Conservation (phyloP, 768 basidiomycete genomes). For the Phaeotremella fagi region DNA sequence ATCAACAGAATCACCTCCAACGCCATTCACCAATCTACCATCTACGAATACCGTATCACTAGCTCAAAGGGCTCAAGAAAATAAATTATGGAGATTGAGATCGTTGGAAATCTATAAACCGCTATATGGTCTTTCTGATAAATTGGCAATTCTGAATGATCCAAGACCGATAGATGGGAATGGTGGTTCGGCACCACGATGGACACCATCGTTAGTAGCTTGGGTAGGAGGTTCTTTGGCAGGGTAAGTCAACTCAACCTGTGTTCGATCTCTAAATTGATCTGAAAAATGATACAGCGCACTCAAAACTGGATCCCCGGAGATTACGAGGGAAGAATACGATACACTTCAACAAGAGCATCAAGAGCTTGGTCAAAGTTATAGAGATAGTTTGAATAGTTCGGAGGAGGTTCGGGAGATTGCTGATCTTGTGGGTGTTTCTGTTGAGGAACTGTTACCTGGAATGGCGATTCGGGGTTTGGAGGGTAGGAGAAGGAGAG, state of each 20-base stretch:
- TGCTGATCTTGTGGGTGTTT: constrained; percentile 21
- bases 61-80: constrained; percentile 14
- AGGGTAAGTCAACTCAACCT: constrained; percentile 57
- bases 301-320: constrained; percentile 78
- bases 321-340: constrained; percentile 78
- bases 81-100: constrained; percentile 17
- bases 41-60: constrained; percentile 11
- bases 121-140: constrained; percentile 65
- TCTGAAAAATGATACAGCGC: no score
- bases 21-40: constrained; percentile 47
- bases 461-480: constrained; percentile 24
- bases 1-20: constrained; percentile 60
- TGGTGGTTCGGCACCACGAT: constrained; percentile 78
- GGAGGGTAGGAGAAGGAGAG: constrained; percentile 16
- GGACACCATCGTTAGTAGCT: constrained; percentile 69
- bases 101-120: constrained; percentile 68
- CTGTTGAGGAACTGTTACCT: constrained; percentile 29
- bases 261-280: no score
- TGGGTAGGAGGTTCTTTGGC: constrained; percentile 95
- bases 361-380: constrained; percentile 41
- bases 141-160: constrained; percentile 80
- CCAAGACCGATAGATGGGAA: constrained; percentile 49
- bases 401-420: constrained; percentile 13
- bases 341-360: constrained; percentile 54
- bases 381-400: constrained; percentile 46